These are phyloP conservation scores for Harringtonia aguacate DNA, from an alignment of 2,329 filamentous ascomycete genomes.

Conservation along the genomic window DNA sequence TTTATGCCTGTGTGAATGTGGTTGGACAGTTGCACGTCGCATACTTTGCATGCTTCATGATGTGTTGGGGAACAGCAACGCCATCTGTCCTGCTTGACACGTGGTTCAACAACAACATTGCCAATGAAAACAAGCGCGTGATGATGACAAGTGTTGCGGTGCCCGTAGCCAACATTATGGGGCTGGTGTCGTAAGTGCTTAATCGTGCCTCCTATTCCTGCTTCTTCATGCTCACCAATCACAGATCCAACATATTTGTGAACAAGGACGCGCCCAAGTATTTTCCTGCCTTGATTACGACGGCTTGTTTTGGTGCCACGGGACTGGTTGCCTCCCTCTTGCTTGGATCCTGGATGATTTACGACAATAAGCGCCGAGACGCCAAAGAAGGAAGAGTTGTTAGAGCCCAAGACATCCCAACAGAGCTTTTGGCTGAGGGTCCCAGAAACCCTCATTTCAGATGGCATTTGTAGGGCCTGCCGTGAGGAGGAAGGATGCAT, in stretches of 20 bases:
- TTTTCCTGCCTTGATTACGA: conserved; percentile 53
- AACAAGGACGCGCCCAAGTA: conserved; percentile 56
- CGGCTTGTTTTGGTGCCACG: conserved; percentile 24
- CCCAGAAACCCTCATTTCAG: too few species aligned
- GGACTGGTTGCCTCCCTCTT: conserved; percentile 43
- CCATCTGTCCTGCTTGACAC: conserved; percentile 57
- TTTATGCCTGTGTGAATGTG: conserved; percentile 58
- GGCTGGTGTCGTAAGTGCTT: conserved; percentile 61
- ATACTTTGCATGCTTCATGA: conserved; percentile 71
- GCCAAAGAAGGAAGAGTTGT: too few species aligned
- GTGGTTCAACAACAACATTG: conserved; percentile 73
- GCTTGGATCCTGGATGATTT: conserved; percentile 53
- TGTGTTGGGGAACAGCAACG: conserved; percentile 69
- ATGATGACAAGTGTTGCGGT: conserved; percentile 62
- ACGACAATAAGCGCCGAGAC: conserved; percentile 54
- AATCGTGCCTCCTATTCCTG: too few species aligned
- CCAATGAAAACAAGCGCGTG: conserved; percentile 62
- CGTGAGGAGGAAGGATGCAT: too few species aligned
- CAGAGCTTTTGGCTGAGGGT: too few species aligned
- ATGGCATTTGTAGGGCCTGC: too few species aligned
- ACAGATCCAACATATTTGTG: conserved; percentile 26
- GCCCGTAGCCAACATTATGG: conserved; percentile 68
- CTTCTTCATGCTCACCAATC: too few species aligned
- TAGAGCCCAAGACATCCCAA: too few species aligned
- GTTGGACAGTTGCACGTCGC: conserved; percentile 50